Percentiles rank a stretch among this genome's conserved stretches.
Conservation (phyloP, 2,329 filamentous ascomycete genomes). For the Ceratocystis ficicola region DNA sequence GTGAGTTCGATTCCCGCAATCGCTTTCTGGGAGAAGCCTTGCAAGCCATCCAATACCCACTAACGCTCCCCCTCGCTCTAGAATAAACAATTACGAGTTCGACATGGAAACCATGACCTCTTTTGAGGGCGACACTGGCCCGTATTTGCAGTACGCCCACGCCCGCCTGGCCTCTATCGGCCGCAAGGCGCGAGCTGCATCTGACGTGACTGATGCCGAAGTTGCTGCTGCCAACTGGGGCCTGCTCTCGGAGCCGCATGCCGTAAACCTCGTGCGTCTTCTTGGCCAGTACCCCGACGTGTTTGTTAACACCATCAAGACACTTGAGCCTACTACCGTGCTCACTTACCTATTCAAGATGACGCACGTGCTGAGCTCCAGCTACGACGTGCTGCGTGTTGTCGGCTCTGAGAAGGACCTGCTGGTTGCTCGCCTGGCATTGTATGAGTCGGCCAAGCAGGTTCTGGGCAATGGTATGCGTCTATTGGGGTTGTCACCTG, state of each 20-base stretch:
- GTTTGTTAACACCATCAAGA: conserved; percentile 71
- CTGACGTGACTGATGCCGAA: conserved; percentile 42
- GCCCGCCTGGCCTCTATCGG: conserved; percentile 56
- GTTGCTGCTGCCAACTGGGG: conserved; percentile 52
- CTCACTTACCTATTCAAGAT: conserved; percentile 70
- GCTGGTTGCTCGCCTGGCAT: conserved; percentile 58
- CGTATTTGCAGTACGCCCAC: conserved; percentile 74
- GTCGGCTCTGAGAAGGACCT: conserved; percentile 65
- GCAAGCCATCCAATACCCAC: conserved; percentile 15
- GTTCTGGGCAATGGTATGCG: conserved; percentile 76
- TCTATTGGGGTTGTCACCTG: conserved; percentile 63
- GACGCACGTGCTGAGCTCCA: conserved; percentile 66
- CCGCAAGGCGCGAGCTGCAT: conserved; percentile 45
- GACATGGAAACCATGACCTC: conserved; percentile 72
- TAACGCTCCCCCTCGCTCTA: conserved; percentile 24
- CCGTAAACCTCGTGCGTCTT: conserved; percentile 58
- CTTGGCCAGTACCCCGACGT: conserved; percentile 80
- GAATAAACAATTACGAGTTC: conserved; percentile 58
- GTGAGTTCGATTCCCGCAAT: conserved; percentile 16
- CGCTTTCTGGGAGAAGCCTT: background rate
- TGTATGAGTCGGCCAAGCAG: conserved; percentile 64
- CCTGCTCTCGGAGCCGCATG: conserved; percentile 59
- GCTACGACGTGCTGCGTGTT: conserved; percentile 71
- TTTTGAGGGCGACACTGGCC: conserved; percentile 75
- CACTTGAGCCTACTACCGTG: conserved; percentile 55